Conservation (phyloP, 805 yeast genomes). For the Candida insectalens region DNA sequence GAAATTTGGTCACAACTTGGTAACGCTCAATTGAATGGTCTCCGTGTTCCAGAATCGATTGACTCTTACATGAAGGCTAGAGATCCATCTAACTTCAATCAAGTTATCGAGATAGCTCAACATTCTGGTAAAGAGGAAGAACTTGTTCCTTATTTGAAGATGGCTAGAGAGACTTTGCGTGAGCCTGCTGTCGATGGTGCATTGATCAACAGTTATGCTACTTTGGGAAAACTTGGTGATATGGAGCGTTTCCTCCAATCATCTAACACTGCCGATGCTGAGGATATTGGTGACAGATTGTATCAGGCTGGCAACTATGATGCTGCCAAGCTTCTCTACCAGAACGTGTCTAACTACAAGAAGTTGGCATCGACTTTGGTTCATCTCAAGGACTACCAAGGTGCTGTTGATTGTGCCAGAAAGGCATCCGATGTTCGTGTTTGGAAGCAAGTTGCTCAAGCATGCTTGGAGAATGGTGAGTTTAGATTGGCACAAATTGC, state of each 20-base stretch:
- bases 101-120: conserved; percentile 89
- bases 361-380: conserved; percentile 96
- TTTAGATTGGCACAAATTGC: conserved; percentile 97
- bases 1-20: conserved; percentile 94
- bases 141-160: conserved; percentile 70
- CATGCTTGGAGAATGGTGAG: conserved; percentile 91
- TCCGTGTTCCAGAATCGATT: conserved; percentile 86
- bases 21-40: conserved; percentile 89
- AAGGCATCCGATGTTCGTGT: conserved; percentile 89
- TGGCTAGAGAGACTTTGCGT: conserved; percentile 87
- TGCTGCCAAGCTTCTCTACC: conserved; percentile 84
- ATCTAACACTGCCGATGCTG: conserved; percentile 88
- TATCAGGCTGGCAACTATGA: conserved; percentile 74
- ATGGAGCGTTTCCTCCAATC: conserved; percentile 78
- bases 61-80: conserved; percentile 85
- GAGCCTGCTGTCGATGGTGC: conserved; percentile 94
- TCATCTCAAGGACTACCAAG: conserved; percentile 83
- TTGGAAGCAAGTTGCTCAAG: conserved; percentile 96
- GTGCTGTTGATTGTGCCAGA: conserved; percentile 98
- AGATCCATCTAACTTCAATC: conserved; percentile 82
- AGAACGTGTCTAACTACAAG: conserved; percentile 86
- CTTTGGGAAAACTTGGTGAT: conserved; percentile 62
- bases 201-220: conserved; percentile 78
- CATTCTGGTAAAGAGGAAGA: conserved; percentile 96
- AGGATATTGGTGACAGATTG: conserved; percentile 84